Conservation (phyloP, 768 basidiomycete genomes). For the Lepiota brunneoincarnata region DNA sequence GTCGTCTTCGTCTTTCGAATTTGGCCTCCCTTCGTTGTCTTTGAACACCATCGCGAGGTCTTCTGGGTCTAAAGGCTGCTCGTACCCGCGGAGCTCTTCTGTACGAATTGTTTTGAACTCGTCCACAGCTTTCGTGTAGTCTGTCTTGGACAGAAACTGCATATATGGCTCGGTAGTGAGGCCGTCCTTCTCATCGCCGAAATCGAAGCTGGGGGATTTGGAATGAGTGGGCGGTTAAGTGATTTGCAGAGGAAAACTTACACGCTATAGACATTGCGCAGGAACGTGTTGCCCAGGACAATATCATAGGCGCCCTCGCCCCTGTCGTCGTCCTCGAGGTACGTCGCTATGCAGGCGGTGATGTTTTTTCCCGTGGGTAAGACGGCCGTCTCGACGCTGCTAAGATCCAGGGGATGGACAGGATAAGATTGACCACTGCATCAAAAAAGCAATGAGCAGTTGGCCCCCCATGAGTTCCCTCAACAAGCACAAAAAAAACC, state of each 20-base stretch:
- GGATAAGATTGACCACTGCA: conserved; percentile 30
- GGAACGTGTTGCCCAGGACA: conserved; percentile 9
- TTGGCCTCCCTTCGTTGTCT: background rate
- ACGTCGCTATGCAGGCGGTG: conserved; percentile 36
- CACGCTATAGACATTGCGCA: conserved; percentile 14
- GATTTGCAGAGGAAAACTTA: background rate
- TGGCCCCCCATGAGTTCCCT: background rate
- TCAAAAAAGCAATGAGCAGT: background rate
- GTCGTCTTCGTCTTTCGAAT: background rate
- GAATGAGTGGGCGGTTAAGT: background rate
- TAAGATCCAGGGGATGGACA: conserved; percentile 45
- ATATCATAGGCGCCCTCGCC: conserved; percentile 17
- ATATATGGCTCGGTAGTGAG: conserved; percentile 6
- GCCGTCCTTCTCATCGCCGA: conserved; percentile 2
- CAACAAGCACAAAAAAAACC: conserved; percentile 14
- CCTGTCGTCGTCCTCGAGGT: conserved; percentile 25
- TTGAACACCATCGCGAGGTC: background rate
- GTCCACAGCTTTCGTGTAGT: background rate
- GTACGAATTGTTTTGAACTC: background rate
- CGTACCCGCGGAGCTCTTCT: background rate
- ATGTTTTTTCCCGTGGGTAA: conserved; percentile 26
- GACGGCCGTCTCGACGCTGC: conserved; percentile 23
- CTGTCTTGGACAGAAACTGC: conserved; percentile 7
- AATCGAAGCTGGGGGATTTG: conserved; percentile 2
- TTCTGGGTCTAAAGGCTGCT: background rate